These are phyloP conservation scores for Juncus effusus DNA, from an alignment of 176 grass and related monocot genomes.

Conservation along the genomic window DNA sequence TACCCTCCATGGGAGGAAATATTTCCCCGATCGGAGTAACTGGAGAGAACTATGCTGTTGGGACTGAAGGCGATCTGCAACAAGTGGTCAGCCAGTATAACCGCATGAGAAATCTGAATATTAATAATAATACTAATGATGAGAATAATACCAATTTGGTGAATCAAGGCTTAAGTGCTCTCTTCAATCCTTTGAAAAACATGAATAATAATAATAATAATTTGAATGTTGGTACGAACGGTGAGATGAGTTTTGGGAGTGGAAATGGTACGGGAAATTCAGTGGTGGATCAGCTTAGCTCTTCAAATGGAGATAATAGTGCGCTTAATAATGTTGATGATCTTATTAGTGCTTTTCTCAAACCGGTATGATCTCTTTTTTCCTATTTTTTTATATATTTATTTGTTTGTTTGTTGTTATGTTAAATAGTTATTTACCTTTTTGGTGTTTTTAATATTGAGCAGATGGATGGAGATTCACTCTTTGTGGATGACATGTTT, in stretches of 20 bases:
- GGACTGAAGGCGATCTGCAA: constrained; percentile 15
- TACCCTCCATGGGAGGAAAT: not conserved
- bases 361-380: constrained; percentile 9
- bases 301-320: not conserved
- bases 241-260: not conserved
- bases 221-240: not conserved
- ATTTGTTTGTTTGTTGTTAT: not conserved
- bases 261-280: not conserved
- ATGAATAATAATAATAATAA: not conserved
- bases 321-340: constrained; percentile 13
- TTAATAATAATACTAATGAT: not conserved
- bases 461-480: no score
- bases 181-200: constrained; percentile 1
- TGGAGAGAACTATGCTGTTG: constrained; percentile 2
- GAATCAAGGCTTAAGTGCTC: not conserved
- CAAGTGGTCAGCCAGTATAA: not conserved
- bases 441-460: no score
- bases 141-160: not conserved
- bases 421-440: no score
- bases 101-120: not conserved
- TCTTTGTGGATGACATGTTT: no score
- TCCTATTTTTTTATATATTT: not conserved
- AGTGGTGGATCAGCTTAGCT: not conserved
- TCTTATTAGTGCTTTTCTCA: constrained; percentile 11
- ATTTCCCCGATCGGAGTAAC: not conserved